Base-by-base conservation (phyloP, 2,329 filamentous ascomycete genomes). In the Fusarium nygamai region DNA sequence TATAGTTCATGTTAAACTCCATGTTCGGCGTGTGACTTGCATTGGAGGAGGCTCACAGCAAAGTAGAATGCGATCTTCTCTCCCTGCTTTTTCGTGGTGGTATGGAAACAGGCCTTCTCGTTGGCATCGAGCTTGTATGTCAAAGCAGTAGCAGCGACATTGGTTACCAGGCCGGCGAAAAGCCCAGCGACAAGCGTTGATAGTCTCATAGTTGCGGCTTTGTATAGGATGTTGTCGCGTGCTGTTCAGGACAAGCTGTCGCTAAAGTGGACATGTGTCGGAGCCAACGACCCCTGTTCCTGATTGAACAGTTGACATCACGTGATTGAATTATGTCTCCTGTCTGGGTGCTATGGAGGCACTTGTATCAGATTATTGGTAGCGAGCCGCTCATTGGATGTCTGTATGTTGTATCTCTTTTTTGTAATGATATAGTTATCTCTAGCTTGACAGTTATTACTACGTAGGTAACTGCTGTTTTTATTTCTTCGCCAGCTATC, bases 11-110 rank as follows among this genome's bases (percentile, higher is more conserved):
- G 60, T 72, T 75, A 60, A 78, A 64, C 50, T 64, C 34, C 29
- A 57, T 22, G 22, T 48, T 61, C 14, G 31, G 63, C 24, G 24
- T 17, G 9, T 38, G 22, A 54, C 17, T 20, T 34, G 56, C 56
- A 64, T 61, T 16, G 36, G 36, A 43, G n/a, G 58, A 43, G 47
- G 85, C 92, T 76, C 86, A 99, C 96, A 69, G 96, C 97, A 85
- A 99, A 99, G 87, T 99, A 99, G 82, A 99, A 99, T 57, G 96
- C 95, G 77, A 99, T 88, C 90, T 99, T 99, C 79, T 93, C 91
- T 78, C 92, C 92, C 82, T 90, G 89, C 82, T 93, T 90, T 74
- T 95, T 91, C 63, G 96, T 92, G 76, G 91, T 87, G 65, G 94
- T 90, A 83, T 93, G 98, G 90, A 99, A 99, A 87, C 96, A 99